A percentile compares a stretch with the other conserved stretches of the same genome.
Conservation (phyloP, 163 green algal genomes). For the Scenedesmus sp. region DNA sequence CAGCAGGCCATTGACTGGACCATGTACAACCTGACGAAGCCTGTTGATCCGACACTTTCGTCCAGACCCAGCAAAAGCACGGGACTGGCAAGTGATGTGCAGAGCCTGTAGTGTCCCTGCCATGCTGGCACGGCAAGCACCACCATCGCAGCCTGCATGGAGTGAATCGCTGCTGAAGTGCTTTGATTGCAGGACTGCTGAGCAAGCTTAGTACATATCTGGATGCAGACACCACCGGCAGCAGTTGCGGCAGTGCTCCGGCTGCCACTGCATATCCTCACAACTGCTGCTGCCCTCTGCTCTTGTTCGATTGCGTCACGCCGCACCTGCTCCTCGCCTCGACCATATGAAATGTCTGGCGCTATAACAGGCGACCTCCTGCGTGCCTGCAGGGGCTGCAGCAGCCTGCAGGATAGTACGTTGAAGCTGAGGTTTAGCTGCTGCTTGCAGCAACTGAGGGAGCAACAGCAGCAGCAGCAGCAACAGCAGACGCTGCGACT, state of each 20-base stretch:
- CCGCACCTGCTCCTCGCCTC: constrained; percentile 51
- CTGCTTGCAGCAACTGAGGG: neutral
- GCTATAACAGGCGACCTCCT: constrained; percentile 55
- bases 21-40: no score
- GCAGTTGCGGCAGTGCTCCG: neutral
- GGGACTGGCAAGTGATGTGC: no score
- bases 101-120: no score
- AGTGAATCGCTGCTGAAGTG: neutral
- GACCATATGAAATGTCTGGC: constrained; percentile 45
- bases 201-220: no score
- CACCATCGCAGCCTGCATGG: neutral
- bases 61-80: no score
- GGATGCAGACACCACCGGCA: neutral
- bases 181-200: no score
- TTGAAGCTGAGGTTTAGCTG: neutral
- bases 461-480: constrained; percentile 10
- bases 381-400: constrained; percentile 47
- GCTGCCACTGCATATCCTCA: neutral
- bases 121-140: neutral
- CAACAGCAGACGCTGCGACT: neutral
- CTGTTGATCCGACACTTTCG: no score
- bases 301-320: neutral
- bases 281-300: neutral
- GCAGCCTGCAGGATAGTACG: neutral
- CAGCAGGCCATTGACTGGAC: no score